A percentile compares a stretch with the other conserved stretches of the same genome.
phyloP scores from a whole-genome alignment of 257 asterid genomes.

The Lycium barbarum region DNA sequence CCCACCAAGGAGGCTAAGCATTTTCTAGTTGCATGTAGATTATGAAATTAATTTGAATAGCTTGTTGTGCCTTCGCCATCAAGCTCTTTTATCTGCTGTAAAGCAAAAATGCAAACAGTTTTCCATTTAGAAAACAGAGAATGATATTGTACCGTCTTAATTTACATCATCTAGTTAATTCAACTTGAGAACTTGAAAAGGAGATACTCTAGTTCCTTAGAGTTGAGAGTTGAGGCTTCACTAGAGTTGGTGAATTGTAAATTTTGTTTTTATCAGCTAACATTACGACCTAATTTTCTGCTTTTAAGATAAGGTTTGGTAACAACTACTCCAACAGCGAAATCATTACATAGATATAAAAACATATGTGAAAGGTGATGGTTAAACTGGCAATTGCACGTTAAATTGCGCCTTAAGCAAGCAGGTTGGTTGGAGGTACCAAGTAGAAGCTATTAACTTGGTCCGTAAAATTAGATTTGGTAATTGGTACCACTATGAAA shows the following conservation, averaged over 20 bases:
- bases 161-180: too few relatives aligned
- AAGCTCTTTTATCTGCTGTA: neutral
- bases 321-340: neutral
- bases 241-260: neutral
- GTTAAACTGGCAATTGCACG: slow-evolving; percentile 15
- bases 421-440: slow-evolving; percentile 12
- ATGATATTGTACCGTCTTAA: neutral
- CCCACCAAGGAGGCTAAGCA: too few relatives aligned
- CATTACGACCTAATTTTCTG: neutral
- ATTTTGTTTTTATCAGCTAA: neutral
- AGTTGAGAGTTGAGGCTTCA: slow-evolving; percentile 3
- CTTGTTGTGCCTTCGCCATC: neutral
- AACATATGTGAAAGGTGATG: neutral
- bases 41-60: neutral
- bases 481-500: neutral
- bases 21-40: neutral
- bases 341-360: neutral
- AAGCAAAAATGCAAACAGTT: neutral
- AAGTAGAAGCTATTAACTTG: neutral
- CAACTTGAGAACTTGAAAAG: neutral
- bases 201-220: neutral
- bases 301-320: neutral
- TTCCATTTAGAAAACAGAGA: neutral
- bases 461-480: neutral
- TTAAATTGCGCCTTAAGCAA: neutral